Evolutionary conservation across 495 filamentous ascomycete species (phyloP), one percentile per base, ranked within the genome.

Genomic region (Trichoderma parareesei): DNA sequence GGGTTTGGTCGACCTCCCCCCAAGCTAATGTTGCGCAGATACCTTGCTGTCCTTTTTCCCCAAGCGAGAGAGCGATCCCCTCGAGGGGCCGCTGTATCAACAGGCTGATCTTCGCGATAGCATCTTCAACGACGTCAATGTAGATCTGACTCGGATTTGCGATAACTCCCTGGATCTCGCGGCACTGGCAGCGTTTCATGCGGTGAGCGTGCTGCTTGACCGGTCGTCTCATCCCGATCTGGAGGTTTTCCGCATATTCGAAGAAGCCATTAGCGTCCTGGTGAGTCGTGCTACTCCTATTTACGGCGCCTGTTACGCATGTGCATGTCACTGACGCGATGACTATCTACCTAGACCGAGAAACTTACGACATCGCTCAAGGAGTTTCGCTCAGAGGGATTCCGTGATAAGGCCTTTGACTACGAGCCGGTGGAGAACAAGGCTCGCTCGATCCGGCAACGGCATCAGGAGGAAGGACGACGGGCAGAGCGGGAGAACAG

Each of bases 71-170:
- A 78, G 78, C 14, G 71, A 73, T 37, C 74, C 77, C 0, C 74
- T 66, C 1, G 84, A 87, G 63, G 85, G 80, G 0, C 84, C 82
- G 14, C 67, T 86, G 0, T 87, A 84, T 65, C 83, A 87, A 42
- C 79, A 81, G 67, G 85, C 84, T 7, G 87, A 89, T 68, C 69
- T 89, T 4, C 77, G 85, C 16, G 85, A 83, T 60, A 87, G 83
- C 61, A 79, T 90, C 16, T 88, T 87, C 66, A 88, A 87, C 62
- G 86, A 89, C 68, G 68, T 90, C 4, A 89, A 90, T 62, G 86
- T 85, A 3, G 87, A 89, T 67, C 75, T 87, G 8, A 86, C 86
- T 2, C 78, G 81, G n/a, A 77, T 81, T 3, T 89, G 86, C 64
- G 83, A 87, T 48, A 88, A 84, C 48, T 79, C 82, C 2, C 75